Evolutionary conservation across 345 rosid species (phyloP).

Genomic region (Pugionium dolabratum): DNA sequence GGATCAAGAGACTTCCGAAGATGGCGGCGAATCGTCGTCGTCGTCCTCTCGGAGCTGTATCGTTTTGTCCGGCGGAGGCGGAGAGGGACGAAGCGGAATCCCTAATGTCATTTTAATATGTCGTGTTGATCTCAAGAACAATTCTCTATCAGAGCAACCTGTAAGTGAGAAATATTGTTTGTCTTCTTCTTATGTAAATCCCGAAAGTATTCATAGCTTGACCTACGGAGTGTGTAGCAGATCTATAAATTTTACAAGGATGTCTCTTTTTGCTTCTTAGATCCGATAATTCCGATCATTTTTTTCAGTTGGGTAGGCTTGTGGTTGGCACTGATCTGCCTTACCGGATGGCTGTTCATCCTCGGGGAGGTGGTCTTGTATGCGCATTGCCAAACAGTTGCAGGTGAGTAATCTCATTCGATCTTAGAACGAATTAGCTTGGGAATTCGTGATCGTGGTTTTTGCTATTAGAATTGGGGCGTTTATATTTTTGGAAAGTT

Average conservation of each 20-base stretch:
- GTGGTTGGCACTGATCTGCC: conserved; percentile 67
- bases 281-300: background rate
- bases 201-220: background rate
- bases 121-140: conserved; percentile 52
- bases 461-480: too few species aligned
- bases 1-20: conserved; percentile 37
- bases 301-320: conserved; percentile 54
- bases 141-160: conserved; percentile 69
- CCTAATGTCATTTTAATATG: conserved; percentile 64
- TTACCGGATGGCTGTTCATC: conserved; percentile 83
- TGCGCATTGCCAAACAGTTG: conserved; percentile 73
- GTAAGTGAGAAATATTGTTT: conserved; percentile 41
- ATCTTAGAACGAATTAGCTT: too few species aligned
- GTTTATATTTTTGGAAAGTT: too few species aligned
- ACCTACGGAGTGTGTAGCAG: too few species aligned
- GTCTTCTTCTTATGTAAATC: too few species aligned
- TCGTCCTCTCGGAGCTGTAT: conserved; percentile 36
- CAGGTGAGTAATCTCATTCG: conserved; percentile 46
- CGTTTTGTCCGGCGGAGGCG: conserved; percentile 84
- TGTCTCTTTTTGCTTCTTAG: background rate
- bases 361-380: conserved; percentile 71
- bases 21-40: background rate
- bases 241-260: background rate
- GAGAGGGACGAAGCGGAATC: conserved; percentile 83
- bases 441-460: too few species aligned